A percentile compares a stretch with the other conserved stretches of the same genome.
Conservation (phyloP, 78 protist genomes). For the Tieghemostelium lacteum region DNA sequence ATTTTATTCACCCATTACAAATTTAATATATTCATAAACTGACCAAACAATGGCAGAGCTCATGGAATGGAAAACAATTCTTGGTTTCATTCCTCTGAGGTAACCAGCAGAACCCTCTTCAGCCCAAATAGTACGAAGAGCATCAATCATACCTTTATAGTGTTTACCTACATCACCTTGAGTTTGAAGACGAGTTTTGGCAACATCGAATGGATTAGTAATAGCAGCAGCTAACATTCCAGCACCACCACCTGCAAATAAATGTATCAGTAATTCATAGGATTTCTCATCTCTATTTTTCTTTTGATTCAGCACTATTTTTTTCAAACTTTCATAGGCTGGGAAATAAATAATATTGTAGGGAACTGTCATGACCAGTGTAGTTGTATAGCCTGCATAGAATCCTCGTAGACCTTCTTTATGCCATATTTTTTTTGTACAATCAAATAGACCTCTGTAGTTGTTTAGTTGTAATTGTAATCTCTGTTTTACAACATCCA, state of each 20-base stretch:
- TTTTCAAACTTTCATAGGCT: conserved; percentile 75
- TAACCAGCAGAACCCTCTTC: conserved; percentile 71
- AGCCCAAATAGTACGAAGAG: conserved; percentile 62
- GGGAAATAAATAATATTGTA: conserved; percentile 70
- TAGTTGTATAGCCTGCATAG: conserved; percentile 77
- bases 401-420: conserved; percentile 80
- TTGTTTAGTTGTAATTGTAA: conserved; percentile 75
- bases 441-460: conserved; percentile 64
- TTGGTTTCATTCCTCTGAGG: conserved; percentile 74
- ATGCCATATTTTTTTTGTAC: conserved; percentile 49
- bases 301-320: conserved; percentile 12
- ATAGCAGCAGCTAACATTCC: conserved; percentile 82
- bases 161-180: conserved; percentile 52
- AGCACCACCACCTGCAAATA: conserved; percentile 84
- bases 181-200: conserved; percentile 84
- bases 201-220: conserved; percentile 88
- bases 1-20: conserved; percentile 39
- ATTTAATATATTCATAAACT: conserved; percentile 71
- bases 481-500: conserved; percentile 87
- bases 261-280: conserved; percentile 23
- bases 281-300: conserved; percentile 1
- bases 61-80: conserved; percentile 80
- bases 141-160: conserved; percentile 75
- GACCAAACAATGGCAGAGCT: conserved; percentile 80
- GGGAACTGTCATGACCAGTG: conserved; percentile 85